Conservation (phyloP, 192 early-diverging fungal species). For the Coemansia sp. region DNA sequence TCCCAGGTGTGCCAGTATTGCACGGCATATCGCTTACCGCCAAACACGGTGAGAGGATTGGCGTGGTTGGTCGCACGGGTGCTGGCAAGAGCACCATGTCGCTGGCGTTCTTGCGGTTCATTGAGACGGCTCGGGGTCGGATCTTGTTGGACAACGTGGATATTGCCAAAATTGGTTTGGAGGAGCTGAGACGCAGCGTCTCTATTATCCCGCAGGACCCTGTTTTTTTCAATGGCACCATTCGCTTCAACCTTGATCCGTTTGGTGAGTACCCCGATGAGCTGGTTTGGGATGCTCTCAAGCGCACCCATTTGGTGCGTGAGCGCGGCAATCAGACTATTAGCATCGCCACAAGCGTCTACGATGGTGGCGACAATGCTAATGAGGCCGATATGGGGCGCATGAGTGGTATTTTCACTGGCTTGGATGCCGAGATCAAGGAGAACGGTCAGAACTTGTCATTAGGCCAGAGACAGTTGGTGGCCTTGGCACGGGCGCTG, state of each 20-base stretch:
- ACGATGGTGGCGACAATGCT: background rate
- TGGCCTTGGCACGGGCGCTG: slow-evolving; percentile 79
- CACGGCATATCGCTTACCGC: slow-evolving; percentile 74
- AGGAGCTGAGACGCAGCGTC: slow-evolving; percentile 74
- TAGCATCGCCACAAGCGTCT: background rate
- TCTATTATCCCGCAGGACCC: slow-evolving; percentile 95
- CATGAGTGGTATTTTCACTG: slow-evolving; percentile 32
- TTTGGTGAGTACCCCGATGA: slow-evolving; percentile 77
- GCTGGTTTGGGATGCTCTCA: slow-evolving; percentile 74
- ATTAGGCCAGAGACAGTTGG: slow-evolving; percentile 77
- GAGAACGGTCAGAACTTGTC: slow-evolving; percentile 85
- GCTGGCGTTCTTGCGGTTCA: slow-evolving; percentile 75
- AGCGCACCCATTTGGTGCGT: slow-evolving; percentile 69
- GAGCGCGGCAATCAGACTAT: background rate
- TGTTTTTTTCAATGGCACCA: slow-evolving; percentile 73
- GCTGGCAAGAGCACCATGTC: slow-evolving; percentile 81
- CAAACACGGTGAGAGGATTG: slow-evolving; percentile 77
- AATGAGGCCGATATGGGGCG: background rate
- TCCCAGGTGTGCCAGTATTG: slow-evolving; percentile 76
- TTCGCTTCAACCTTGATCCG: slow-evolving; percentile 91
- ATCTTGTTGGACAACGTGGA: slow-evolving; percentile 79
- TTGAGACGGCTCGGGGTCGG: slow-evolving; percentile 66
- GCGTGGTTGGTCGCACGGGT: slow-evolving; percentile 91
- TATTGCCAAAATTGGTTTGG: slow-evolving; percentile 72
- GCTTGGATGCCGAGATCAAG: slow-evolving; percentile 70